Evolutionary conservation across 2,329 filamentous ascomycete genomes (phyloP).

Genomic region (Nigrospora sphaerica): DNA sequence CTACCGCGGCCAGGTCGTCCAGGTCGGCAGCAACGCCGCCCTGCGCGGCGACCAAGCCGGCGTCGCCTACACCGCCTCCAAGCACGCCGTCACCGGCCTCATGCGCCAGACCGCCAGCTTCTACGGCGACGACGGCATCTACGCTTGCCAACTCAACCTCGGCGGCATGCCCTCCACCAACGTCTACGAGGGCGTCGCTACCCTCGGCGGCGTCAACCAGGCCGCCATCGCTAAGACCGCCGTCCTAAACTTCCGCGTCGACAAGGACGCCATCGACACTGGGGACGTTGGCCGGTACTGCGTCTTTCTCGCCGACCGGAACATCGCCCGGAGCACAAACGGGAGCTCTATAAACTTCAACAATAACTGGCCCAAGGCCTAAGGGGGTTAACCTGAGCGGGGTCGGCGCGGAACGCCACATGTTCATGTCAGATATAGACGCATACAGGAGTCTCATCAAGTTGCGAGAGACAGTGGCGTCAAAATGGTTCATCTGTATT

Average conservation of each 20-base stretch:
- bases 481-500: slow-evolving; percentile 31
- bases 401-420: too few species aligned
- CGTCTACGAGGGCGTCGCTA: slow-evolving; percentile 35
- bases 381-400: too few species aligned
- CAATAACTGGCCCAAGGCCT: slow-evolving; percentile 16
- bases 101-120: slow-evolving; percentile 51
- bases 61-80: slow-evolving; percentile 43
- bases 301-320: slow-evolving; percentile 14
- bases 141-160: slow-evolving; percentile 41
- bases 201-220: slow-evolving; percentile 21
- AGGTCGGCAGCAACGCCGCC: slow-evolving; percentile 12
- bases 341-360: slow-evolving; percentile 12
- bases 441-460: too few species aligned
- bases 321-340: slow-evolving; percentile 12
- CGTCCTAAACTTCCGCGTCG: slow-evolving; percentile 16
- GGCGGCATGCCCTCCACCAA: slow-evolving; percentile 48
- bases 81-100: slow-evolving; percentile 46
- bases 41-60: slow-evolving; percentile 20
- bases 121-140: slow-evolving; percentile 47
- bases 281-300: slow-evolving; percentile 28
- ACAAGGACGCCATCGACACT: slow-evolving; percentile 20
- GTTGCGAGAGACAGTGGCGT: too few species aligned
- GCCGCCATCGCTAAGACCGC: slow-evolving; percentile 20
- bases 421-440: too few species aligned
- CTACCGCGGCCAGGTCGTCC: slow-evolving; percentile 10